Evolutionary conservation across 1,284 basidiomycete species (phyloP).

Genomic region (Rhodofomes roseus): DNA sequence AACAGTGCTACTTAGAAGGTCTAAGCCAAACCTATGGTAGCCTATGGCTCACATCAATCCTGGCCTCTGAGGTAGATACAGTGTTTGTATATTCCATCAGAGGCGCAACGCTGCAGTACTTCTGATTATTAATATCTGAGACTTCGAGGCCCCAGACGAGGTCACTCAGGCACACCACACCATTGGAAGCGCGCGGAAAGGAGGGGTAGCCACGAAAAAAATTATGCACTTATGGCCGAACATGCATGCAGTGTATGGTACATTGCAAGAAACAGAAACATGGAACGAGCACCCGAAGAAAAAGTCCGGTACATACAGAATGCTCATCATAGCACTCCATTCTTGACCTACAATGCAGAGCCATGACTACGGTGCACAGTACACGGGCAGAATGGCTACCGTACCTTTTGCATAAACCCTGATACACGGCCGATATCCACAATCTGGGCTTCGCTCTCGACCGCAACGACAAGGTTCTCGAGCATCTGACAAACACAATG

Average conservation of each 20-base stretch:
- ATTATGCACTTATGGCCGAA: background rate
- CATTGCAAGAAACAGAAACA: constrained; percentile 4
- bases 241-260: constrained; percentile 8
- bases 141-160: too few relatives aligned
- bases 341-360: constrained; percentile 48
- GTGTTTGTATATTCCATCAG: too few relatives aligned
- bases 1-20: too few relatives aligned
- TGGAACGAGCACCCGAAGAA: background rate
- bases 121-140: too few relatives aligned
- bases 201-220: background rate
- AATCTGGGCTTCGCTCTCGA: constrained; percentile 84
- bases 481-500: constrained; percentile 57
- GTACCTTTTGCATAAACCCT: constrained; percentile 84
- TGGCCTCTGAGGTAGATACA: too few relatives aligned
- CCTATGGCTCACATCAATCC: too few relatives aligned
- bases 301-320: background rate
- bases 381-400: constrained; percentile 6
- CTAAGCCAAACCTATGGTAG: too few relatives aligned
- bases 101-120: too few relatives aligned
- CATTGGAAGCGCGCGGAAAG: too few relatives aligned
- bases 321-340: constrained; percentile 55
- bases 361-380: background rate
- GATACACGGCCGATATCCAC: constrained; percentile 86
- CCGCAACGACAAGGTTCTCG: constrained; percentile 82
- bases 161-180: too few relatives aligned